Evolutionary conservation across 164 flowering plant genomes (phyloP).

Genomic region (Echeveria elegans): DNA sequence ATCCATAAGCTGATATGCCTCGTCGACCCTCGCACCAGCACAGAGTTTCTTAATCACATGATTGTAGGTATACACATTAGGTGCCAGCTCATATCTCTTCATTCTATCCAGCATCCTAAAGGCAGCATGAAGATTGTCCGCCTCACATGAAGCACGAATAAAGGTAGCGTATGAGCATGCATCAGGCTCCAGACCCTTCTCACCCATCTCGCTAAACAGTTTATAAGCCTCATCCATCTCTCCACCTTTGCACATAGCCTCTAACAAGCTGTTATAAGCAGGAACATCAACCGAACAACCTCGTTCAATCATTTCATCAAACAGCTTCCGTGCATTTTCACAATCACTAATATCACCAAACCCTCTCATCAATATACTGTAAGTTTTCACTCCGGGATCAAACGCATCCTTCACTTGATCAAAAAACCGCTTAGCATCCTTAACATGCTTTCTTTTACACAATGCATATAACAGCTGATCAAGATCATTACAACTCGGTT

Average conservation of each 20-base stretch:
- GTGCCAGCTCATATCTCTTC: neutral
- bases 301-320: neutral
- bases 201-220: neutral
- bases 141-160: conserved; percentile 1
- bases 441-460: conserved; percentile 57
- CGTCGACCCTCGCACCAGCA: neutral
- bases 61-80: neutral
- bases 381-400: neutral
- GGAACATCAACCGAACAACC: conserved; percentile 30
- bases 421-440: neutral
- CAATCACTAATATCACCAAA: neutral
- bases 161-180: neutral
- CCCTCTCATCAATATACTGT: neutral
- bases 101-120: neutral
- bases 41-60: neutral
- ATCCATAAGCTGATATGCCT: neutral
- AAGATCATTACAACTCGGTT: conserved; percentile 44
- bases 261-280: conserved; percentile 23
- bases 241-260: neutral
- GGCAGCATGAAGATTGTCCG: neutral
- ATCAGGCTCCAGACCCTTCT: neutral
- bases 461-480: conserved; percentile 45
- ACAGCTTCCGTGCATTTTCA: neutral
- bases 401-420: neutral
- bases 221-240: neutral